Evolutionary conservation across 805 yeast genomes (phyloP).

Genomic region (Candida methanosorbosa): DNA sequence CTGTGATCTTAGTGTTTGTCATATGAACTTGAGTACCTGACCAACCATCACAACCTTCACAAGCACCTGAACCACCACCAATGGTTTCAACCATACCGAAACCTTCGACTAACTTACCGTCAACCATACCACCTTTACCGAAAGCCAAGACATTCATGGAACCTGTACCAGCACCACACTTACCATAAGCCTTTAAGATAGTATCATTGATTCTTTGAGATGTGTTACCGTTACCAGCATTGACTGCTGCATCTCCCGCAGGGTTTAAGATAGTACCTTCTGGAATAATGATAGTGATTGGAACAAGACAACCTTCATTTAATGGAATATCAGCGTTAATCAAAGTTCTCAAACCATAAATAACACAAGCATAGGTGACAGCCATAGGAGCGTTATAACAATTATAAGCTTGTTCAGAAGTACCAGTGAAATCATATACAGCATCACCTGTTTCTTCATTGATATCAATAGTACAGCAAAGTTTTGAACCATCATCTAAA

Average conservation of each 20-base stretch:
- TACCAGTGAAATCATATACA: conserved; percentile 43
- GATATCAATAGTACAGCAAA: conserved; percentile 33
- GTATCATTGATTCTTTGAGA: conserved; percentile 85
- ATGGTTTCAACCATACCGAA: conserved; percentile 50
- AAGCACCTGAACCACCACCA: conserved; percentile 49
- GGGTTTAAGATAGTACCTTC: conserved; percentile 27
- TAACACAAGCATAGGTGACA: conserved; percentile 43
- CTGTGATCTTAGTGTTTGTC: conserved; percentile 34
- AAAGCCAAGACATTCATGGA: conserved; percentile 84
- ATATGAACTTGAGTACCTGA: conserved; percentile 36
- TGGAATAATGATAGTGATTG: conserved; percentile 21
- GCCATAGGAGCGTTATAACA: conserved; percentile 49
- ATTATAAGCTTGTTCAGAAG: conserved; percentile 43
- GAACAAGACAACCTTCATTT: conserved; percentile 42
- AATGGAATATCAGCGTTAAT: conserved; percentile 45
- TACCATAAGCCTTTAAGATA: conserved; percentile 68
- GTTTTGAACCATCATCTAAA: conserved; percentile 49
- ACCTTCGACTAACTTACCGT: conserved; percentile 32
- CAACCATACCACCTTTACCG: conserved; percentile 43
- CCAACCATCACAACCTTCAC: conserved; percentile 35
- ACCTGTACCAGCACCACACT: conserved; percentile 86
- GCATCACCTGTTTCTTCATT: conserved; percentile 32
- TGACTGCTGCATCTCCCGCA: conserved; percentile 36
- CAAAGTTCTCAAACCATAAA: conserved; percentile 41
- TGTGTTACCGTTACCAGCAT: conserved; percentile 56